Evolutionary conservation across 1,284 basidiomycete genomes (phyloP), one percentile per base, ranked within the genome.

Genomic region (Pulveroboletus sp.): DNA sequence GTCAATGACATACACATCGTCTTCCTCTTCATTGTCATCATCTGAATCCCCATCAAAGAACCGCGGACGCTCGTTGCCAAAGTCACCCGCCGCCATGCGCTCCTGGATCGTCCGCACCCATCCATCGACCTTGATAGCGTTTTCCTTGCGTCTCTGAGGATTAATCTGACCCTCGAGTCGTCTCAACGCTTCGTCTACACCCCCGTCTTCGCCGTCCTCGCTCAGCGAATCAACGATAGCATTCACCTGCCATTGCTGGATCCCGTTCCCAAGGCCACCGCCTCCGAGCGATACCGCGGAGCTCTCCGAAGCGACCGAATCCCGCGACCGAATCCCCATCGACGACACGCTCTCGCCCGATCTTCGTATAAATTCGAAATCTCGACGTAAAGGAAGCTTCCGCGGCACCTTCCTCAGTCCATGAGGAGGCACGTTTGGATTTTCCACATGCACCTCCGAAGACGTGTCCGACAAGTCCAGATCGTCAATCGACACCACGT

Each of bases 161-260:
- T 90, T 91, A 56, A 94, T 90, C 67, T 92, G 85, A 0, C 92
- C 92, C 71, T 95, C 92, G 46, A 95, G 78, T 12, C 88, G 78
- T 39, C 81, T 78, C 58, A 95, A 69, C 8, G 93, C 92, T 10
- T 86, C 88, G 49, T 93, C 91, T 18, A 91, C 87, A 63, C 90
- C 92, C 1, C 91, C 91, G 4, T 72, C 79, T 57, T 86, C 88
- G 24, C 83, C 89, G 10, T 91, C 84, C 56, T 91, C 86, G 61
- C 84, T 89, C 53, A 92, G 71, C 22, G 87, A 88, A 58, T 92
- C 88, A 26, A 90, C 79, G 33, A 92, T 76, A 29, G 90, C 89
- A 63, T 89, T 87, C 65, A 92, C 75, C 64, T 92, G 90, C 91
- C 91, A 92, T 50, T 84, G 82, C 18, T 87, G 82, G 33, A 91